Base-by-base conservation (phyloP, 495 filamentous ascomycete genomes). In the Letharia lupina region DNA sequence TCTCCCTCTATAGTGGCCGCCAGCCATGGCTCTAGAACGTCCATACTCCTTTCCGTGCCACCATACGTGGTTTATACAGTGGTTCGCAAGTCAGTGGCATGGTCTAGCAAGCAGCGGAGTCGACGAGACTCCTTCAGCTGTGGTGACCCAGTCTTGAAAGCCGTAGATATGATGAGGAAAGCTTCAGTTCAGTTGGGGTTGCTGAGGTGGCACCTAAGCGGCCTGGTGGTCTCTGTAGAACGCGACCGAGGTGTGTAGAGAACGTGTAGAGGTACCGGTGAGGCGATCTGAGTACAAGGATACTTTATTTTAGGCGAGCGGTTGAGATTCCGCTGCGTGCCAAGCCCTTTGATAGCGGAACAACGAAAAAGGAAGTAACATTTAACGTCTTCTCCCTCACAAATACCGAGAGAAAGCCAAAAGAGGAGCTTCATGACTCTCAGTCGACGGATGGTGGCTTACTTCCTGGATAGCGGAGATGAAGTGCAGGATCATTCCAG, bases 11-110 rank as follows among this genome's bases (percentile, higher is more conserved):
- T 42, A 23, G 35, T 60, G 31, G 37, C 20, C 5, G 37, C 58
- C 0, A 60, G 33, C 58, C 58, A 60, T 42, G 58, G 58, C n/a
- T 41, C 10, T 23, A 40, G 20, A 23, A 23, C 5, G 7, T 56
- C 52, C 52, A 35, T 35, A 4, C 0, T 35, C 31, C 13, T 15
- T 56, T 35, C 7, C 31, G 28, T 56, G 52, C 28, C 31, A 56
- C 52, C 31, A 4, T 33, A 16, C 13, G 13, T 16, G 31, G 35
- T 7, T 15, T 35, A 15, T 35, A 2, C 18, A 45, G 40, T 47
- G 57, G 13, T n/a, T 65, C 31, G 63, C 54, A 31, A 44, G 44
- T 58, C 63, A 65, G 12, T 65, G 45, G 58, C 63, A 65, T 65
- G 41, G 35, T 65, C 63, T 39, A 60, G 42, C 37, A 35, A 23